phyloP scores from a whole-genome alignment of 2,329 filamentous ascomycete species.

The Ophiosphaerella herpotricha region DNA sequence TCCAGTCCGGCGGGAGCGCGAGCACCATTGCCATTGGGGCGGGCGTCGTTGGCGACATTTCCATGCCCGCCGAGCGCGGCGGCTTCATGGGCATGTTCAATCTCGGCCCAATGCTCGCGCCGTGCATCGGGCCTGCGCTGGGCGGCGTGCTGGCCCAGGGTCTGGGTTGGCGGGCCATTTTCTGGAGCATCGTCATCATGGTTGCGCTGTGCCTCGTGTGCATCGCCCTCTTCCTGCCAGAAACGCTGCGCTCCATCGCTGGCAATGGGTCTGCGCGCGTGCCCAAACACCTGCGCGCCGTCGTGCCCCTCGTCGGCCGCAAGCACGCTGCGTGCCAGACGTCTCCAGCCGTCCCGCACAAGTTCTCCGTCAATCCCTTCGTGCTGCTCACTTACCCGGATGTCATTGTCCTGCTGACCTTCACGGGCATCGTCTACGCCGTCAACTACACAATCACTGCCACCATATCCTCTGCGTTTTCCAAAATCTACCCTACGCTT shows the following conservation, averaged over 20 bases:
- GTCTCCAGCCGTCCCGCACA: constrained; percentile 3
- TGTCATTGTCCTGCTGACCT: constrained; percentile 51
- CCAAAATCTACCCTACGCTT: constrained; percentile 27
- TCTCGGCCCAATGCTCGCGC: constrained; percentile 51
- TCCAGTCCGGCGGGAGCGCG: constrained; percentile 47
- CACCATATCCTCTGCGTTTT: constrained; percentile 33
- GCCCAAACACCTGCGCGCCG: constrained; percentile 22
- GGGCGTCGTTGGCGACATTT: constrained; percentile 73
- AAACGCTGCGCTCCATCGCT: constrained; percentile 50
- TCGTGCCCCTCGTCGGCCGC: constrained; percentile 29
- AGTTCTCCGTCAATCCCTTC: constrained; percentile 33
- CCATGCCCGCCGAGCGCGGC: constrained; percentile 70
- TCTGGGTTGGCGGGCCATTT: constrained; percentile 44
- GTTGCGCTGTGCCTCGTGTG: constrained; percentile 41
- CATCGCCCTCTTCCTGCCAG: constrained; percentile 46
- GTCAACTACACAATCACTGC: constrained; percentile 40
- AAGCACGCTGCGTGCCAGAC: constrained; percentile 12
- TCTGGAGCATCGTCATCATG: constrained; percentile 49
- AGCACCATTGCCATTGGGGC: constrained; percentile 63
- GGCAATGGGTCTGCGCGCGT: constrained; percentile 43
- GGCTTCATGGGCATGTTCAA: constrained; percentile 71
- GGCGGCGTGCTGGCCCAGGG: constrained; percentile 42
- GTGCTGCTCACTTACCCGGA: constrained; percentile 34
- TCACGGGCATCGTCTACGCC: constrained; percentile 36
- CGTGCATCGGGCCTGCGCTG: constrained; percentile 37